Base-by-base conservation (phyloP, 768 basidiomycete genomes). In the Pleurotus salmoneostramineus region DNA sequence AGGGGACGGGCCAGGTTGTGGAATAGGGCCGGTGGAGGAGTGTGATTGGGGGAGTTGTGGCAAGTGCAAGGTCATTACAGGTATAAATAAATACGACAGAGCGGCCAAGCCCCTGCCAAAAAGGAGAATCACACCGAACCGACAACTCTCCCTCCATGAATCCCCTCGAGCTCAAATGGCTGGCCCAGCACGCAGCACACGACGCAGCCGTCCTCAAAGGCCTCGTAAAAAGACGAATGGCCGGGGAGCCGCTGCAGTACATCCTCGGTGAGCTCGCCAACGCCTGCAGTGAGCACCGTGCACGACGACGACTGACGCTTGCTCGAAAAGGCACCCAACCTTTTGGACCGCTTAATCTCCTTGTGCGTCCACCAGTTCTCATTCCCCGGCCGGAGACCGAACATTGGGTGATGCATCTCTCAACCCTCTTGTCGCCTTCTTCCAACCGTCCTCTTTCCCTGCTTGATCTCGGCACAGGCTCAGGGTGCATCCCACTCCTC, bases 301-400 rank as follows among this genome's bases (percentile, higher is more conserved):
- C 43, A 46, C 58, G 21, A 27, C 21, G 21, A 27, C 21, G 21
- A 27, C 21, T 27, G 21, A 27, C 21, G 21, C 21, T 27, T 27
- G 21, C 21, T 27, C 21, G 21, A 27, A 55, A 63, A 82, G 93
- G 90, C n/a, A 86, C 83, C 33, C 89, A 91, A 66, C 92, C 93
- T 0, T 97, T 98, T 71, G 93, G 94, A 6, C 84, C 88, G 4
- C 83, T 98, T 48, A 77, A 83, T 64, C 79, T 98, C 65, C 74
- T 85, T 59, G 76, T 80, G 7, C 83, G 91, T 14, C 76, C 88
- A 2, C 96, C 96, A 1, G 85, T 88, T 14, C 85, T 98, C 61
- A 98, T 98, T 44, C 96, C 96, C 10, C 88, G 96, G 11, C 91
- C 95, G 45, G 96, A 99, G 71, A 99, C 96, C 0, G 93, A 97